These are phyloP conservation scores for Exidia glandulosa DNA, from an alignment of 768 basidiomycete genomes.

Conservation along the genomic window DNA sequence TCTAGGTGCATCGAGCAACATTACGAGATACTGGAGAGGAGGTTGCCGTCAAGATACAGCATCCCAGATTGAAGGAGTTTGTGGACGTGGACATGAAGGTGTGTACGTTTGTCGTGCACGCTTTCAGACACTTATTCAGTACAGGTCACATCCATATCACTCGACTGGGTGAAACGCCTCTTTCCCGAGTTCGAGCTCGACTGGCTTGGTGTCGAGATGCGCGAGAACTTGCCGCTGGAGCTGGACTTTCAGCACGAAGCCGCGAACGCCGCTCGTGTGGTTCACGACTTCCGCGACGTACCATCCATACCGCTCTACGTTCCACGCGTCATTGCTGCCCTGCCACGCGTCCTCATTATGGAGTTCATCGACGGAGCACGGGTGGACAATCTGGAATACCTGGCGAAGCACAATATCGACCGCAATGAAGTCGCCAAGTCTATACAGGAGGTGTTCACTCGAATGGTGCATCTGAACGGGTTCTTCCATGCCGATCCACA, in stretches of 20 bases:
- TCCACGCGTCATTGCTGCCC: constrained; percentile 62
- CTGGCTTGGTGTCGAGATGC: constrained; percentile 94
- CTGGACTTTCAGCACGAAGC: constrained; percentile 94
- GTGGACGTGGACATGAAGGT: constrained; percentile 85
- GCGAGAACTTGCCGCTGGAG: constrained; percentile 79
- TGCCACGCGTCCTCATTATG: constrained; percentile 84
- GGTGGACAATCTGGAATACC: constrained; percentile 77
- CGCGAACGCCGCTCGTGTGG: constrained; percentile 62
- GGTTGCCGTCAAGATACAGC: constrained; percentile 92
- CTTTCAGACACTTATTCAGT: background rate
- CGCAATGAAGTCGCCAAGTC: constrained; percentile 90
- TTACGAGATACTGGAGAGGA: constrained; percentile 48
- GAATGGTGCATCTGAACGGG: constrained; percentile 94
- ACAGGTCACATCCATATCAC: constrained; percentile 28
- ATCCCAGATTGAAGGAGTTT: constrained; percentile 88
- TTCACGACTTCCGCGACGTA: constrained; percentile 56
- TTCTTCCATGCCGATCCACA: constrained; percentile 66
- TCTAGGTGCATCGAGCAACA: constrained; percentile 48
- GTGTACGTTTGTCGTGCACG: constrained; percentile 9
- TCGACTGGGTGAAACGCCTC: constrained; percentile 81
- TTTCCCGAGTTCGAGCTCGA: constrained; percentile 95
- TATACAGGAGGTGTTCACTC: constrained; percentile 79
- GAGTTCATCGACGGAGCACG: constrained; percentile 86
- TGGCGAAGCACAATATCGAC: constrained; percentile 75
- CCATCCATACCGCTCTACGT: constrained; percentile 73